These are phyloP conservation scores for Globisporangium nagaii DNA, from an alignment of 352 stramenopile species.

Conservation along the genomic window DNA sequence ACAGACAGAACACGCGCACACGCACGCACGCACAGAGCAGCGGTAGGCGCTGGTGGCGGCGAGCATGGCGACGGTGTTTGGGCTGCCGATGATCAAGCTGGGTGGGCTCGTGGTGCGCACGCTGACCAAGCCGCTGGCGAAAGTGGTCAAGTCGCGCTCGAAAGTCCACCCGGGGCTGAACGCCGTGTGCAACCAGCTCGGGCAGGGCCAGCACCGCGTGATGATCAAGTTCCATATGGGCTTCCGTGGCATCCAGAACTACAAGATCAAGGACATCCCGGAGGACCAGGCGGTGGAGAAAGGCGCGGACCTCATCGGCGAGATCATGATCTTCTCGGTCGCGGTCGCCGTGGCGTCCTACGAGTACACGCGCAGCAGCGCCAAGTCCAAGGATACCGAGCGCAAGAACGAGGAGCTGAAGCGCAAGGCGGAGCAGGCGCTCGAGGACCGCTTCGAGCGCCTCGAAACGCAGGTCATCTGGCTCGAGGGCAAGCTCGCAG, in stretches of 20 bases:
- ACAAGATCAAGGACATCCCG: conserved; percentile 71
- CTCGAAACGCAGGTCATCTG: conserved; percentile 40
- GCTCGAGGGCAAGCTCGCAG: conserved; percentile 33
- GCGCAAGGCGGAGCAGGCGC: conserved; percentile 31
- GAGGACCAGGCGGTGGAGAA: conserved; percentile 72
- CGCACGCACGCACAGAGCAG: no score
- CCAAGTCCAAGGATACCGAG: conserved; percentile 60
- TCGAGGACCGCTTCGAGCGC: conserved; percentile 44
- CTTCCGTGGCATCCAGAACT: conserved; percentile 70
- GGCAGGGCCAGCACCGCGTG: conserved; percentile 60
- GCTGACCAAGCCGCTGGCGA: conserved; percentile 83
- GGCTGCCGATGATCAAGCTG: conserved; percentile 81
- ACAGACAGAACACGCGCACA: no score
- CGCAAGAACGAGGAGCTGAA: conserved; percentile 43
- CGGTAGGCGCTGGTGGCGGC: no score
- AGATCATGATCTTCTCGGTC: conserved; percentile 78
- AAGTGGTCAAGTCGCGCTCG: conserved; percentile 86
- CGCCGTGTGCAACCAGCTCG: conserved; percentile 46
- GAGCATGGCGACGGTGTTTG: conserved; percentile 22
- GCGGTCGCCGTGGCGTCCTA: conserved; percentile 59
- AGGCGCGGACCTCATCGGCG: conserved; percentile 67
- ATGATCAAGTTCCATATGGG: conserved; percentile 76
- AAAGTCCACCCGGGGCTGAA: conserved; percentile 70
- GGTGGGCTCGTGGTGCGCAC: conserved; percentile 76
- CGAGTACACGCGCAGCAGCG: conserved; percentile 67